Evolutionary conservation across 2,329 filamentous ascomycete species (phyloP), one percentile per base, ranked within the genome.

Genomic region (Chaetothyriales sp.): DNA sequence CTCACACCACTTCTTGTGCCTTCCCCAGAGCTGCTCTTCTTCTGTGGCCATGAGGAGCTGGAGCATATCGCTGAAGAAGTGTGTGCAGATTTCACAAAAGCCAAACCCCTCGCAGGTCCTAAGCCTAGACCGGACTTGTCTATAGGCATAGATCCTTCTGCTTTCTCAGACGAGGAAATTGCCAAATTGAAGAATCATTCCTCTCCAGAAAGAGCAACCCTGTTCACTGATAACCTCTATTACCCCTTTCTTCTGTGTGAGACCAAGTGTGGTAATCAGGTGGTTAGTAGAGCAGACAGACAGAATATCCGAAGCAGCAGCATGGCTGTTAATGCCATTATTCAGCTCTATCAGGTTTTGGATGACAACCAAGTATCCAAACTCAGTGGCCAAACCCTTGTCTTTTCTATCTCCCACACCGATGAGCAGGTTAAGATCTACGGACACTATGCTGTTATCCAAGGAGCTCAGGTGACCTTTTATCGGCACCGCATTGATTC

Each of bases 241-340:
- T 73, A 76, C 54, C 71, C 71, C 2, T 76, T 75, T 55, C 61
- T 76, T 0, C 68, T 68, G 0, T 71, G 66, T 58, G 70, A 76
- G 57, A 70, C 73, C 1, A 73, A 74, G 58, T 72, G 67, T 54
- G 65, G 69, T 43, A 59, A 62, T 18, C 60, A 57, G 43, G 62
- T 56, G 1, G 67, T 57, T 54, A 59, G 64, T 36, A 53, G 61
- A 43, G 60, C 64, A 12, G 56, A 64, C 52, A 54, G 57, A 53
- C 62, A 55, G 18, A 61, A 62, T 43, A 54, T 56, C 19, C 56
- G 63, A 44, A 64, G 60, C 50, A 61, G 60, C 51, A 63, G 55
- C 18, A 18, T 61, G 28, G 69, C 68, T 1, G 63, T 67, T 44
- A 64, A 66, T 51, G 69, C 48, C 25, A 50, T 61, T 50, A 53